These are phyloP conservation scores for Termitomyces sp. DNA, from an alignment of 768 basidiomycete genomes.

Conservation along the genomic window DNA sequence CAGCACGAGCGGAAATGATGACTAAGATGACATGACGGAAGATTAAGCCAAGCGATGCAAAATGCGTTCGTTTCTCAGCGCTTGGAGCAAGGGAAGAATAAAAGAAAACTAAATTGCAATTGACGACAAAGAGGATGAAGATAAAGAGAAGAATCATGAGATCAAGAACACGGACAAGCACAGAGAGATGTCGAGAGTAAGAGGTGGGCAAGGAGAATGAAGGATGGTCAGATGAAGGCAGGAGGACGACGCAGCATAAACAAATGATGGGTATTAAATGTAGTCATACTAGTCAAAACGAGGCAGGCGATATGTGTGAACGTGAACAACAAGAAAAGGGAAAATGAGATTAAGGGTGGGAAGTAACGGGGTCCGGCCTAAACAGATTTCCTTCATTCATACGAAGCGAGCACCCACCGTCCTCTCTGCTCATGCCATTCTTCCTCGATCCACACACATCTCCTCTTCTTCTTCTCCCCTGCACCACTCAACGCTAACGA, in stretches of 20 bases:
- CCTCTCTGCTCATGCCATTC: background rate
- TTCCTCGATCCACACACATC: background rate
- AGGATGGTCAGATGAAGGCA: background rate
- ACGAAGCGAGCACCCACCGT: background rate
- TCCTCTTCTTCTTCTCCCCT: background rate
- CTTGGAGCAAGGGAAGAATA: background rate
- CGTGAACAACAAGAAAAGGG: background rate
- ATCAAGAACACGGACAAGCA: background rate
- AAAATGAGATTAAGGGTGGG: background rate
- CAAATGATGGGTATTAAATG: constrained; percentile 5
- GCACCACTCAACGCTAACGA: background rate
- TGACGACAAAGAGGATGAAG: background rate
- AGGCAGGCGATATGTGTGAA: background rate
- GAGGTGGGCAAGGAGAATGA: background rate
- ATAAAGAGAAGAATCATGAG: background rate
- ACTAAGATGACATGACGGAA: background rate
- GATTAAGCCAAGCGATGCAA: background rate
- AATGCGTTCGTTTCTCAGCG: no score
- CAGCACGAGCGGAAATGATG: background rate
- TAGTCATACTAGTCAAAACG: background rate
- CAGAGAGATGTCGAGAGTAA: background rate
- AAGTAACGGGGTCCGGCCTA: constrained; percentile 6
- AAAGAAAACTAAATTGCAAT: constrained; percentile 2
- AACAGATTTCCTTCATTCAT: background rate
- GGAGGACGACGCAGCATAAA: background rate